These are phyloP conservation scores for Letharia columbiana DNA, from an alignment of 495 filamentous ascomycete species.

Conservation along the genomic window DNA sequence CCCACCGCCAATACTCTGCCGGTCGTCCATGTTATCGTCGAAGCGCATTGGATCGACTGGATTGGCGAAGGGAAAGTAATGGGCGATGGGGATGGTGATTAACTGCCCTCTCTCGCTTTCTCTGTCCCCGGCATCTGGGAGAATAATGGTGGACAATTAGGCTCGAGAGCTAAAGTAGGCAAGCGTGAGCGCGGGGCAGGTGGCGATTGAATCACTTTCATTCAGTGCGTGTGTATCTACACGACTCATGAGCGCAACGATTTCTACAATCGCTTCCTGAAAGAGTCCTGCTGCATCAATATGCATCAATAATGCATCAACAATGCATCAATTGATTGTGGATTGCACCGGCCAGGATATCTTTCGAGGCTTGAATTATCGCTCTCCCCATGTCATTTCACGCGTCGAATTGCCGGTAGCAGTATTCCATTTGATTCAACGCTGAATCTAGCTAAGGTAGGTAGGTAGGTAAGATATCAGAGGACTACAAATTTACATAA, in stretches of 20 bases:
- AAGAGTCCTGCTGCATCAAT: background rate
- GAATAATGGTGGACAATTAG: slow-evolving; percentile 4
- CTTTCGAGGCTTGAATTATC: background rate
- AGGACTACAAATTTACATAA: background rate
- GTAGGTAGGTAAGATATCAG: too few species aligned
- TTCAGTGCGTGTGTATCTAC: background rate
- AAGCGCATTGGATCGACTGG: slow-evolving; percentile 17
- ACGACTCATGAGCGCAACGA: background rate
- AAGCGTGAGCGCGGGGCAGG: slow-evolving; percentile 4
- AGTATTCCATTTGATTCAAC: background rate
- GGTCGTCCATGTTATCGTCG: slow-evolving; percentile 41
- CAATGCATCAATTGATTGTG: background rate
- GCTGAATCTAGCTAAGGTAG: background rate
- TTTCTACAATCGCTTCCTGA: background rate
- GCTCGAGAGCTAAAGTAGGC: slow-evolving; percentile 6
- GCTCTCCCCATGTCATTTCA: background rate
- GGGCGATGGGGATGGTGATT: slow-evolving; percentile 12
- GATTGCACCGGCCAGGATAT: background rate
- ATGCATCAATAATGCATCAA: too few species aligned
- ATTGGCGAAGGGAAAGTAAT: slow-evolving; percentile 5
- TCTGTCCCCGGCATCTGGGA: background rate
- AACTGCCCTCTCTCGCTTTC: background rate
- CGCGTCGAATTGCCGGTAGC: background rate
- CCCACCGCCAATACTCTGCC: slow-evolving; percentile 37
- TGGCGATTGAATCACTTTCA: background rate